Conservation (phyloP, 2,329 filamentous ascomycete genomes). For the Colletotrichum sp. region DNA sequence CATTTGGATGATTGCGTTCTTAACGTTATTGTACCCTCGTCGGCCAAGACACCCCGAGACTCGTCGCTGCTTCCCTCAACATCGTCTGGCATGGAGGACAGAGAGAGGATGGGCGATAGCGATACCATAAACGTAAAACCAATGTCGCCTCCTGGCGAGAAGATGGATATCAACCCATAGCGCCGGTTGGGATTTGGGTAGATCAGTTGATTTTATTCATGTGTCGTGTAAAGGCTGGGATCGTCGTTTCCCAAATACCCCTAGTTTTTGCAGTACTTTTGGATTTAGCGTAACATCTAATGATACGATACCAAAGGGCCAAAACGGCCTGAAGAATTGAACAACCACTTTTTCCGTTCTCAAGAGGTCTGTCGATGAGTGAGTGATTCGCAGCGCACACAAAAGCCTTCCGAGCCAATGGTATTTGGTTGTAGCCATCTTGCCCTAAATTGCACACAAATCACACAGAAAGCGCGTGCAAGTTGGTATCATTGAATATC, state of each 20-base stretch:
- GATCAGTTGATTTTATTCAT: not conserved
- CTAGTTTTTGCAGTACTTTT: not conserved
- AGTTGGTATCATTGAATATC: not conserved
- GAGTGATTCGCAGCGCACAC: not conserved
- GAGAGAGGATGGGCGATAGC: not conserved
- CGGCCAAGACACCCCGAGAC: conserved; percentile 11
- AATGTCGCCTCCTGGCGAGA: conserved; percentile 6
- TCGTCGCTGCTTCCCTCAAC: conserved; percentile 2
- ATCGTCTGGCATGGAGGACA: not conserved
- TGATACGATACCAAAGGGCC: conserved; percentile 4
- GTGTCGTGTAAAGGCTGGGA: conserved; percentile 1
- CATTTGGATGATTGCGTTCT: conserved; percentile 78
- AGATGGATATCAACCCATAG: conserved; percentile 19
- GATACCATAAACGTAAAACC: not conserved
- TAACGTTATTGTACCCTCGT: conserved; percentile 59
- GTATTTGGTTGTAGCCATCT: not conserved
- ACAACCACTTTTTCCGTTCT: not conserved
- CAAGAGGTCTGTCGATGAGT: not conserved
- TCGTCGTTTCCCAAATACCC: conserved; percentile 10
- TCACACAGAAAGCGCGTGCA: not conserved
- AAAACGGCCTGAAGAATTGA: not conserved
- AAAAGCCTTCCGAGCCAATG: not conserved
- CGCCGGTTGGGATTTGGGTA: not conserved
- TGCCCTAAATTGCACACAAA: not conserved
- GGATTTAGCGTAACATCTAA: conserved; percentile 1